Evolutionary conservation across 2,329 filamentous ascomycete species (phyloP), one percentile per base, ranked within the genome.

Genomic region (Microsporum ferrugineum): DNA sequence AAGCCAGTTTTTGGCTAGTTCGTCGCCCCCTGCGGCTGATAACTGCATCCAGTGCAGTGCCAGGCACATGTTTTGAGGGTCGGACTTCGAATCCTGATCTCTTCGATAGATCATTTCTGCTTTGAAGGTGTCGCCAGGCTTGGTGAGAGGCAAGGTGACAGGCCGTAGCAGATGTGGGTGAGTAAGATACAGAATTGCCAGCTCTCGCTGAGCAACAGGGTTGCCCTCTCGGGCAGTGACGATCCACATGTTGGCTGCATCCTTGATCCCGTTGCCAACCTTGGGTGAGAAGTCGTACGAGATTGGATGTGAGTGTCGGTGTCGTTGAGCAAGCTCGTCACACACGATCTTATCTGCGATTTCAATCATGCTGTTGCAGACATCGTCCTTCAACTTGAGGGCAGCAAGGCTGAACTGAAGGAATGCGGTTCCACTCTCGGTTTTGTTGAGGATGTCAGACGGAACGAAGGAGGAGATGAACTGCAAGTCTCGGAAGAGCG

Each of bases 41-140:
- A 89, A 80, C 76, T 92, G 89, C 91, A 97, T 96, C 91, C 92
- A 97, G 78, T 97, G 92, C 74, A 95, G 86, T 7, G 92, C 92
- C 61, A 96, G 84, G 69, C 91, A 96, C 88, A 97, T 94, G 47
- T 91, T 85, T 60, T 87, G 87, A 1, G 89, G 89, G 71, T 96
- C 90, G 63, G 86, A 91, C 66, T 89, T 80, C 14, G 81, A 79
- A 68, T 87, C 83, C 59, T 82, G 78, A 45, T 82, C 82, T 65
- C 79, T 79, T 64, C 79, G 76, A 70, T 82, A 88, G 81, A 95
- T 89, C 67, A 94, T 84, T 61, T 90, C 84, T 67, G 88, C 87
- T 75, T 92, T 94, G 78, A 97, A 97, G 0, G 95, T 91, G 69
- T 96, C 91, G 29, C 87, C 82, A 0, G 91, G 88, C 69, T 88